Base-by-base conservation (phyloP, 345 rosid genomes). In the Lepidium africanum region DNA sequence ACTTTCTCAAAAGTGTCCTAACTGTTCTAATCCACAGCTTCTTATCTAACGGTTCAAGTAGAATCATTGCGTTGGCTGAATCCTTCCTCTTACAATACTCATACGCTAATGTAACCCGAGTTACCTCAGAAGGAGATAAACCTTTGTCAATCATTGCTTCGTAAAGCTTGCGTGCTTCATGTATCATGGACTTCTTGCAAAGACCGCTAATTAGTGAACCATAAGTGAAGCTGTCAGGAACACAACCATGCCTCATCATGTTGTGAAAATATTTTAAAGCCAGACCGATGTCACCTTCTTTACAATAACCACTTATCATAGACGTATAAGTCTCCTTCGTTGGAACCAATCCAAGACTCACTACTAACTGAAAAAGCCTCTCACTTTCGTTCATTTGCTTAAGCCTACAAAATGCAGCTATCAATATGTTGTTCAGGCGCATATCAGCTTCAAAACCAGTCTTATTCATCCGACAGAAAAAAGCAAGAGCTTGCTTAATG, bases 291-390 rank as follows among this genome's bases (percentile, higher is more conserved):
- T 82, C 76, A 41, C 88, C 86, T 59, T 74, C 87, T 40, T 84
- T 80, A 70, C 88, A 81, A 69, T 82, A 84, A 39, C 97, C 97
- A 36, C 92, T 72, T 6, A 93, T 80, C 89, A 90, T 82, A 13
- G 97, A 90, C 3, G 97, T 88, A 73, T 81, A 93, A 10, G 97
- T 93, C 84, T 93, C 88, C 77, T 88, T 93, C 10, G 90, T 86
- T 47, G 96, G 97, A 74, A 82, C 77, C 65, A 90, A 81, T 9
- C 88, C 87, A 9, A 70, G 75, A 50, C 76, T 66, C 50, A 83
- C 69, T 25, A 80, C 86, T 71, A 80, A 81, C 37, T 55, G 69
- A 47, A 85, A 84, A 67, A 92, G 75, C 61, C 66, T 79, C 83
- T 85, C 89, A 19, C 97, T 83, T 69, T 90, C 90, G 64, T 79